Evolutionary conservation across 257 asterid species (phyloP), one percentile per base, ranked within the genome.

Genomic region (Rauvolfia tetraphylla): DNA sequence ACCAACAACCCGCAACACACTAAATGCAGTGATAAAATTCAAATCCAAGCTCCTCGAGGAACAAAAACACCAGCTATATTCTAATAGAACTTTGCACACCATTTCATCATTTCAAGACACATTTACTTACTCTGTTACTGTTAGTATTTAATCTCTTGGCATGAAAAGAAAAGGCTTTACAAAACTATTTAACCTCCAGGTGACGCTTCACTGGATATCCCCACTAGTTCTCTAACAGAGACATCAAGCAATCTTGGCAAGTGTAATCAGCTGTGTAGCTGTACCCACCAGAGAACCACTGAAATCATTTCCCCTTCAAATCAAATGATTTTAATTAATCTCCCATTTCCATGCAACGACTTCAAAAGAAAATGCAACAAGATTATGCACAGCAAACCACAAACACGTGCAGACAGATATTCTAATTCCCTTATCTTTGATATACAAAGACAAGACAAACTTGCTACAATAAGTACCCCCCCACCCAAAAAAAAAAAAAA

Each of bases 331-430:
- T 23, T 13, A 71, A 25, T 61, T 38, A 22, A 78, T 48, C 39
- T 36, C 76, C 44, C 7, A 14, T 46, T 62, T 39, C 59, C 17
- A 31, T 27, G 34, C 75, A 67, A n/a, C 27, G 58, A 18, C 5
- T 22, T 23, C 42, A 42, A 14, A 29, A 39, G 34, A 68, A 56
- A 57, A 42, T 0, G n/a, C 4, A 77, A 58, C 72, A 69, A n/a
- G n/a, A n/a, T n/a, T 54, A 59, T 20, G 51, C 53, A 36, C 68
- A 38, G 5, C 42, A 27, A 7, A 61, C 57, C 9, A 31, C 17
- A 49, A 63, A 44, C 73, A 67, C 15, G 59, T 49, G 73, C 73
- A 71, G 31, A 31, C 3, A 36, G 34, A 78, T 17, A 71, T 25
- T 72, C 46, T 67, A 63, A 17, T 71, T 62, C 42, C 71, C 17